Evolutionary conservation across 441 rosid species (phyloP), one percentile per base, ranked within the genome.

Genomic region (Croton setiger): DNA sequence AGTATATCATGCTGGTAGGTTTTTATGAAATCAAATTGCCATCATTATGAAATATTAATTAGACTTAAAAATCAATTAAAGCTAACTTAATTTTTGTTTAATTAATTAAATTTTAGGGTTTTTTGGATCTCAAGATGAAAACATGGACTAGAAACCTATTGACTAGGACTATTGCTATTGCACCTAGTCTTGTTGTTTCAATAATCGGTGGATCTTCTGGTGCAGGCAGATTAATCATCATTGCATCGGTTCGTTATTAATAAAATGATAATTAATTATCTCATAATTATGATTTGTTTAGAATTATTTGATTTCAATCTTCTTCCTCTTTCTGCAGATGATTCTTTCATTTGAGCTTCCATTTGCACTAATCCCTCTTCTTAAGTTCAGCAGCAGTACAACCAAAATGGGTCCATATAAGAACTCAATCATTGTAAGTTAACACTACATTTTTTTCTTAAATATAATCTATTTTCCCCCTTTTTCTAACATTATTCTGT

Each of bases 361-460:
- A 36, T 58, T 58, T 58, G 63, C 63, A 35, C 13, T 59, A 11
- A 59, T 36, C 23, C 53, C 54, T 7, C 54, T 21, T 1, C 18
- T 27, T 17, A 90, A 87, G 67, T 87, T 90, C 51, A 63, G 39
- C 7, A 43, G 37, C 54, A 14, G 90, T 62, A n/a, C 80, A 51
- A 80, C 87, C 44, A 90, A 90, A 70, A 85, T 88, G 96, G 96
- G 93, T 49, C 89, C 91, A 0, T 84, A 89, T 72, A 87, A 83
- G 79, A 89, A 87, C 67, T 89, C 90, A 0, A 31, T 80, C n/a
- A 39, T 9, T 20, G 96, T 87, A 54, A 81, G 89, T 74, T 27
- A 27, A 27, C 1, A 27, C 31, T 27, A 27, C 2, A 27, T 27
- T 27, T 0, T 14, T 6, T 18, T 8, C 20, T 27, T 10, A 6